Evolutionary conservation across 441 rosid species (phyloP).

Genomic region (Euphorbia schlechtendalii): DNA sequence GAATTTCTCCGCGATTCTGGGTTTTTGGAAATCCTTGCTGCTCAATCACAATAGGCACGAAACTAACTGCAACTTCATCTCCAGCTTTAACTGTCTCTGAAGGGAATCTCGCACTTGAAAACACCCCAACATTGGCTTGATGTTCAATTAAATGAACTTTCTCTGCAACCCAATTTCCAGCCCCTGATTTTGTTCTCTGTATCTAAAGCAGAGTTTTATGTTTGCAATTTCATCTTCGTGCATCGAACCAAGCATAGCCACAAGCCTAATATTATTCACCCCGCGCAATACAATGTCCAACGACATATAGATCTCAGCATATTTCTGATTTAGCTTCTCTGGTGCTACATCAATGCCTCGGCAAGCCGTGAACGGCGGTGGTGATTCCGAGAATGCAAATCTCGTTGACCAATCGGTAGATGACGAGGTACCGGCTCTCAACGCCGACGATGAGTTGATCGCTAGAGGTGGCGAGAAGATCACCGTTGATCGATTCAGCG

Average conservation of each 20-base stretch:
- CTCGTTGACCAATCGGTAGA: constrained; percentile 82
- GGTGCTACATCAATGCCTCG: constrained; percentile 95
- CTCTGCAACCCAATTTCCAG: constrained; percentile 49
- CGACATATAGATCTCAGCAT: constrained; percentile 96
- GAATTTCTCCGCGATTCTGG: no score
- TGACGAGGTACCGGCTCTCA: constrained; percentile 83
- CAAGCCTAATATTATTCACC: constrained; percentile 72
- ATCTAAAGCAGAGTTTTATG: constrained; percentile 85
- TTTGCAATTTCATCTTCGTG: constrained; percentile 93
- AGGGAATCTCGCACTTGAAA: constrained; percentile 56
- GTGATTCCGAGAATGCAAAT: constrained; percentile 85
- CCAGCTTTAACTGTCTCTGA: constrained; percentile 73
- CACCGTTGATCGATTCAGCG: constrained; percentile 53
- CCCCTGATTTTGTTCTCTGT: constrained; percentile 89
- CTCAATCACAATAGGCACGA: constrained; percentile 42
- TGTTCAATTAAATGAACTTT: constrained; percentile 64
- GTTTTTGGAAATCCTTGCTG: no score
- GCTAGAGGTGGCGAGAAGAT: constrained; percentile 85
- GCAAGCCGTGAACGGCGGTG: constrained; percentile 83
- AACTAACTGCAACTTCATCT: constrained; percentile 58
- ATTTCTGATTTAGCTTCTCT: constrained; percentile 74
- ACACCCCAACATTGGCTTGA: constrained; percentile 50
- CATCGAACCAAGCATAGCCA: no score
- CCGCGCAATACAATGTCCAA: constrained; percentile 87
- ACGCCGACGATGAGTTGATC: no score